Conservation (phyloP, 257 asterid genomes). For the Plantago major region DNA sequence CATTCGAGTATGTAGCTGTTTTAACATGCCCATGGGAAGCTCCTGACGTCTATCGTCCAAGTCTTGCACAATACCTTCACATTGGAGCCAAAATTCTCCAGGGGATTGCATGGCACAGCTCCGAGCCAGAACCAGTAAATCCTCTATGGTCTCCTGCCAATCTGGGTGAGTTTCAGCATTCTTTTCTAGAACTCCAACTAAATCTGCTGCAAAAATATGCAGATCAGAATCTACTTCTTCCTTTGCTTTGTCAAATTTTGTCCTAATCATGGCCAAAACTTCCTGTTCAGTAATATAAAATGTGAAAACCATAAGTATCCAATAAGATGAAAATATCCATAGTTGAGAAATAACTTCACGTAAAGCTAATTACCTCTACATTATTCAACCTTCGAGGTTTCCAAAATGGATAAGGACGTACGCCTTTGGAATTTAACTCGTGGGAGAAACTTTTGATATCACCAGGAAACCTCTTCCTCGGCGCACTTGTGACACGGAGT, state of each 20-base stretch:
- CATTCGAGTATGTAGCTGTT: constrained; percentile 98
- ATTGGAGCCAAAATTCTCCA: constrained; percentile 97
- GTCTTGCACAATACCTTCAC: constrained; percentile 99
- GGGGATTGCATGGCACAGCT: constrained; percentile 95
- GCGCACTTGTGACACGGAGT: constrained; percentile 96
- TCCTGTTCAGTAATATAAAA: constrained; percentile 43
- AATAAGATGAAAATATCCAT: constrained; percentile 17
- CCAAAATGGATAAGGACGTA: constrained; percentile 97
- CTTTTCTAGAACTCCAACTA: constrained; percentile 86
- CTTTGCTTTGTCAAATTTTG: constrained; percentile 94
- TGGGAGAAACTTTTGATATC: constrained; percentile 97
- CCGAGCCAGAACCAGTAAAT: constrained; percentile 83
- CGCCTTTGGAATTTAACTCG: constrained; percentile 95
- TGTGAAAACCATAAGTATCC: constrained; percentile 23
- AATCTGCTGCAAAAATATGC: constrained; percentile 89
- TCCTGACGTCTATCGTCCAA: constrained; percentile 97
- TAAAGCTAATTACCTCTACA: constrained; percentile 63
- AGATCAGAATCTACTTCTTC: constrained; percentile 98
- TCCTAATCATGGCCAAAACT: constrained; percentile 80
- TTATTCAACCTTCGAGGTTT: constrained; percentile 86
- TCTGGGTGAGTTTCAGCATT: constrained; percentile 89
- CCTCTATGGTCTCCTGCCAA: constrained; percentile 97
- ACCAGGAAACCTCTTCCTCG: constrained; percentile 93
- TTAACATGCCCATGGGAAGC: constrained; percentile 82
- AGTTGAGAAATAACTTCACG: constrained; percentile 15